These are phyloP conservation scores for Neoscytalidium dimidiatum DNA, from an alignment of 2,329 filamentous ascomycete genomes.

Conservation along the genomic window DNA sequence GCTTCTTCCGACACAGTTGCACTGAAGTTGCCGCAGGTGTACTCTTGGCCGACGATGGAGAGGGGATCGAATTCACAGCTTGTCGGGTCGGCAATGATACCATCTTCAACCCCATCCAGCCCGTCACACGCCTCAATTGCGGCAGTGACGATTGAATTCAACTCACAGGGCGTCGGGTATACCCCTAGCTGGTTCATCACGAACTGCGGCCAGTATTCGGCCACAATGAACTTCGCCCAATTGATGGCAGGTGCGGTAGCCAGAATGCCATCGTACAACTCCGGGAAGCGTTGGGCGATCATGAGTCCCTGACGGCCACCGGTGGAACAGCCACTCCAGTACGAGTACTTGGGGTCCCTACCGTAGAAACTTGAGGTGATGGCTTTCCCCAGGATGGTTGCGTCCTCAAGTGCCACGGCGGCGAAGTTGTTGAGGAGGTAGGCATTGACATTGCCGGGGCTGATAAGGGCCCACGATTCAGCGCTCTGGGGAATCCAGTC, in stretches of 20 bases:
- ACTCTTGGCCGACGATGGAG: conserved; percentile 29
- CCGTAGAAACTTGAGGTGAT: conserved; percentile 23
- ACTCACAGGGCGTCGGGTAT: conserved; percentile 26
- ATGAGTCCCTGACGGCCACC: conserved; percentile 42
- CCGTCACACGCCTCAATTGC: conserved; percentile 20
- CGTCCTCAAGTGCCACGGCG: conserved; percentile 3
- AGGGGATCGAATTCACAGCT: background rate
- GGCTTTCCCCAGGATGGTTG: conserved; percentile 23
- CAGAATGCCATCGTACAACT: conserved; percentile 43
- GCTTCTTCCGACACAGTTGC: conserved; percentile 30
- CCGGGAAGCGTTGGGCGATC: conserved; percentile 40
- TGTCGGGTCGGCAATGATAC: background rate
- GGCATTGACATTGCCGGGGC: conserved; percentile 16
- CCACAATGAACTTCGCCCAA: conserved; percentile 28
- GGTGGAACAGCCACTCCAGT: conserved; percentile 41
- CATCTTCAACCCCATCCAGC: conserved; percentile 22
- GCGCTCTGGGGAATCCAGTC: background rate
- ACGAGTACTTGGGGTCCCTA: conserved; percentile 34
- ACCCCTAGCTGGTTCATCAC: conserved; percentile 31
- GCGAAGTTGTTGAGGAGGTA: conserved; percentile 18
- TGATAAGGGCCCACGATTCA: conserved; percentile 22
- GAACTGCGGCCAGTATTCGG: conserved; percentile 32
- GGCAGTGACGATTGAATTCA: conserved; percentile 20
- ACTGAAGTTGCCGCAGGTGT: conserved; percentile 27
- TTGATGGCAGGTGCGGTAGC: conserved; percentile 43